Base-by-base conservation (phyloP, 1,284 basidiomycete genomes). In the Phlebopus sp. region DNA sequence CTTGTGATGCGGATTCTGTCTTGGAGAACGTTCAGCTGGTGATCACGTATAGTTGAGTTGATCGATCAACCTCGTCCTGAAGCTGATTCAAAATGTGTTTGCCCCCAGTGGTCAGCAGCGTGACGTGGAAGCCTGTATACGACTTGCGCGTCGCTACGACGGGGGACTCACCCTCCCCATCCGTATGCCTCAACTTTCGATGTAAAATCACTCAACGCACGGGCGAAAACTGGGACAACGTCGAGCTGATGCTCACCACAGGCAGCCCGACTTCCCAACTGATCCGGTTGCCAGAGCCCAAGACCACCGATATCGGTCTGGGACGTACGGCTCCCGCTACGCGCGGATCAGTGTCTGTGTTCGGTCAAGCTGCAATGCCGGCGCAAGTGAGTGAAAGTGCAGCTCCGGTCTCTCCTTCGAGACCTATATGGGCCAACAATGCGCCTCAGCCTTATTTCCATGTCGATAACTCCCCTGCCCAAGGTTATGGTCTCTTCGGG, bases 11-110 rank as follows among this genome's bases (percentile, higher is more conserved):
- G 11, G 38, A 46, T 10, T 23, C 8, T 17, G 40, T 40, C 5
- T 31, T 45, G 17, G 46, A 59, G 21, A 37, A 34, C 17, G 51
- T 42, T 10, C 49, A 52, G 29, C 50, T 61, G n/a, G 56, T 42
- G 2, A 11, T 59, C n/a, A 57, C 47, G 2, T 63, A 63, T 35
- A 47, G 58, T 62, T n/a, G n/a, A n/a, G n/a, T n/a, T n/a, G n/a
- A n/a, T n/a, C n/a, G n/a, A n/a, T n/a, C n/a, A n/a, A n/a, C n/a
- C n/a, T n/a, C n/a, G n/a, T n/a, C n/a, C n/a, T n/a, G n/a, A n/a
- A n/a, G n/a, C 27, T 29, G 27, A 29, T 29, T 8, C 10, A 11
- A n/a, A n/a, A n/a, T n/a, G n/a, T n/a, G n/a, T n/a, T n/a, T n/a
- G n/a, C n/a, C 7, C 5, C 18, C 23, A 59, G 58, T 47, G 6